phyloP scores from a whole-genome alignment of 2,329 filamentous ascomycete species.

The Sporothrix mexicana region DNA sequence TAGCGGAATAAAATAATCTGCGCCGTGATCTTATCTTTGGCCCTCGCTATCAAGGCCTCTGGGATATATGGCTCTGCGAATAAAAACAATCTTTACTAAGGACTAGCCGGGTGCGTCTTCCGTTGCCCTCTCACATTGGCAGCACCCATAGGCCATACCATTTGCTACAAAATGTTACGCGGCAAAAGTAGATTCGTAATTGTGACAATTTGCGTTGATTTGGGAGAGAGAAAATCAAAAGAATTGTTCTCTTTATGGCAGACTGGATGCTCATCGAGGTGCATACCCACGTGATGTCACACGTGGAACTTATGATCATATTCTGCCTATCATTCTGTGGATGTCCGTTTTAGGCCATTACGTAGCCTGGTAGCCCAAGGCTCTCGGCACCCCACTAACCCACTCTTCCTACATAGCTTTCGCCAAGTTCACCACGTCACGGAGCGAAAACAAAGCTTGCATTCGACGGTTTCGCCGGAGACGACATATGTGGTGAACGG shows the following conservation, averaged over 20 bases:
- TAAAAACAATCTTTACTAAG: too few relatives aligned
- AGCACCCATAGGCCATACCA: too few relatives aligned
- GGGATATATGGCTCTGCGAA: too few relatives aligned
- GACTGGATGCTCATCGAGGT: background rate
- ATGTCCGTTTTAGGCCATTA: slow-evolving; percentile 1
- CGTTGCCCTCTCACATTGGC: too few relatives aligned
- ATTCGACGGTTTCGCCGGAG: slow-evolving; percentile 17
- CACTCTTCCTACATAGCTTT: slow-evolving; percentile 1
- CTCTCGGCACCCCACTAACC: background rate
- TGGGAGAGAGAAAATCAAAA: background rate
- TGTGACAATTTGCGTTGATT: too few relatives aligned
- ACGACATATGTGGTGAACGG: background rate
- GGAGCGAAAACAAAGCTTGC: background rate
- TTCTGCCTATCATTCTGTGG: background rate
- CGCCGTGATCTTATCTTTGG: too few relatives aligned
- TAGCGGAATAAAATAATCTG: too few relatives aligned
- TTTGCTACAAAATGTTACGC: too few relatives aligned
- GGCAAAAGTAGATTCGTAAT: too few relatives aligned
- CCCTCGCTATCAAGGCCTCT: too few relatives aligned
- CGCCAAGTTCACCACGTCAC: slow-evolving; percentile 25
- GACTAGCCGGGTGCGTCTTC: too few relatives aligned
- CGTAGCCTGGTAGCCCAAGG: background rate
- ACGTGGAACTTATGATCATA: background rate
- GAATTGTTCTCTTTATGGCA: background rate
- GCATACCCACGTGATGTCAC: background rate